phyloP scores from a whole-genome alignment of 495 filamentous ascomycete genomes.

The Aspergillus asperescens region DNA sequence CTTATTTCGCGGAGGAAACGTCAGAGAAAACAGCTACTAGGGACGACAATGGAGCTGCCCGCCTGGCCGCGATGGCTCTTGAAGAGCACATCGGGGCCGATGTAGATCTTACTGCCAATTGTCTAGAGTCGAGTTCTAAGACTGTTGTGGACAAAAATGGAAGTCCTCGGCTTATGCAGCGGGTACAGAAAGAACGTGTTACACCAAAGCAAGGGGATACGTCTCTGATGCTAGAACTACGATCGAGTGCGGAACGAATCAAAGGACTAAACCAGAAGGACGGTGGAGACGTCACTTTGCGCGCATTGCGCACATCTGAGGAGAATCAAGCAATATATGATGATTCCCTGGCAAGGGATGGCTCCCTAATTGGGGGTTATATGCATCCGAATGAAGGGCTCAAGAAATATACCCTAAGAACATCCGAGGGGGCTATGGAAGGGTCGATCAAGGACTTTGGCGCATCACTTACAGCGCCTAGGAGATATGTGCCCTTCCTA shows the following conservation, averaged over 20 bases:
- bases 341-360: neutral
- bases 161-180: conserved; percentile 12
- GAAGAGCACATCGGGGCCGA: neutral
- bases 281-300: neutral
- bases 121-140: neutral
- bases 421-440: neutral
- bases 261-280: neutral
- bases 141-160: conserved; percentile 15
- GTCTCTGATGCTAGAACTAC: neutral
- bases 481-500: neutral
- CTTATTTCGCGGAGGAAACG: neutral
- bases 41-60: neutral
- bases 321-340: neutral
- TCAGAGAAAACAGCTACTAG: neutral
- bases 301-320: no score
- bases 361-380: neutral
- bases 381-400: neutral
- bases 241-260: neutral
- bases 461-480: neutral
- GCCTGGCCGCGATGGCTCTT: neutral
- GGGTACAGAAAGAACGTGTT: neutral
- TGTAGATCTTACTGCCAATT: neutral
- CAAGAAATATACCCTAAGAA: neutral
- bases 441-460: neutral
- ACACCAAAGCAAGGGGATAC: neutral